Conservation (phyloP, 2,329 filamentous ascomycete species). For the Exophiala sp. region DNA sequence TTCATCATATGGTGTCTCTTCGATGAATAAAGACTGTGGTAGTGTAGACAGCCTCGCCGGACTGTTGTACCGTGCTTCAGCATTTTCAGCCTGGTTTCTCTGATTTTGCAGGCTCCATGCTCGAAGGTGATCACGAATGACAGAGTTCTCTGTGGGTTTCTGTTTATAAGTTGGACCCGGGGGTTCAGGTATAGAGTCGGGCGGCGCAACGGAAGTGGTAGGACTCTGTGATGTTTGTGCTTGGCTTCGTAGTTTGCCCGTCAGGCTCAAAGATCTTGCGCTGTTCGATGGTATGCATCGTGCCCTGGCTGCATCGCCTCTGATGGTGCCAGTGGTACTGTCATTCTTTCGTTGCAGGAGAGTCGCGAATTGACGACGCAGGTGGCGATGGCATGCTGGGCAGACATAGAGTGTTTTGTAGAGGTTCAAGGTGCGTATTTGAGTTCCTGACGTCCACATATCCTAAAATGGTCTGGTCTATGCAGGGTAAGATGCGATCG, state of each 20-base stretch:
- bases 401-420: conserved; percentile 11
- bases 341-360: neutral
- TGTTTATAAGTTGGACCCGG: neutral
- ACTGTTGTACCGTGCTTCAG: conserved; percentile 4
- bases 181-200: neutral
- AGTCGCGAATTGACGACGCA: neutral
- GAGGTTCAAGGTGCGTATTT: neutral
- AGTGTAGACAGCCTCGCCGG: conserved; percentile 12
- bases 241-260: neutral
- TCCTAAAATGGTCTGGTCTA: neutral
- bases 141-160: neutral
- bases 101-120: conserved; percentile 19
- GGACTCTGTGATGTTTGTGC: neutral
- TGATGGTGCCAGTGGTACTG: no score
- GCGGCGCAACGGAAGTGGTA: neutral
- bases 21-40: conserved; percentile 26
- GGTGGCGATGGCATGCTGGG: conserved; percentile 7
- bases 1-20: conserved; percentile 12
- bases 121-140: conserved; percentile 20
- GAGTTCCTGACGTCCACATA: conserved; percentile 11
- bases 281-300: neutral
- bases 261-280: neutral
- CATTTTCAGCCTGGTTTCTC: conserved; percentile 11
- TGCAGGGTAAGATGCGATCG: neutral
- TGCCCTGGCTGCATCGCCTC: no score